Conservation (phyloP, 1,284 basidiomycete genomes). For the Papiliotrema terrestris region DNA sequence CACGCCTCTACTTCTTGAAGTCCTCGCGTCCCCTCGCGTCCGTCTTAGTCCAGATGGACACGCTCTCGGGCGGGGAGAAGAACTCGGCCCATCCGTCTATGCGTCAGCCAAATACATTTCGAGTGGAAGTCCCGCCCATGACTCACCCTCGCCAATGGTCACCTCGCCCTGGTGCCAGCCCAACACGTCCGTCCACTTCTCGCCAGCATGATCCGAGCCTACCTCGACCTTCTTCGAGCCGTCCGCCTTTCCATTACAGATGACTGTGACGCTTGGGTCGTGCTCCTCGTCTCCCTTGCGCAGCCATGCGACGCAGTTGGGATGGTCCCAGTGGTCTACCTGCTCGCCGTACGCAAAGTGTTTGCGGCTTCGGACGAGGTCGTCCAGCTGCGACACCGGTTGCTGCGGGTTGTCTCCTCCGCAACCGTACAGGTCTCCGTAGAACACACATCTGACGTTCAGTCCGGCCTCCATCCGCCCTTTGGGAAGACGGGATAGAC, state of each 20-base stretch:
- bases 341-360: slow-evolving; percentile 56
- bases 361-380: slow-evolving; percentile 55
- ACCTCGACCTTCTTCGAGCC: slow-evolving; percentile 53
- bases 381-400: slow-evolving; percentile 52
- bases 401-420: slow-evolving; percentile 53
- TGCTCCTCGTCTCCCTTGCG: slow-evolving; percentile 53
- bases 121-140: no score
- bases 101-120: neutral
- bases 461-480: neutral
- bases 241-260: slow-evolving; percentile 47
- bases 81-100: slow-evolving; percentile 57
- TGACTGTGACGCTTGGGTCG: slow-evolving; percentile 53
- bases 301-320: slow-evolving; percentile 54
- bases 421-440: slow-evolving; percentile 70
- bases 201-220: slow-evolving; percentile 54
- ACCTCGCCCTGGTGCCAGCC: slow-evolving; percentile 57
- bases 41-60: slow-evolving; percentile 55
- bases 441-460: slow-evolving; percentile 73
- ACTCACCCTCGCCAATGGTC: slow-evolving; percentile 52
- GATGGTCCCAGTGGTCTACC: slow-evolving; percentile 55
- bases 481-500: slow-evolving; percentile 31
- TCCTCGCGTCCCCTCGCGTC: slow-evolving; percentile 53
- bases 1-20: slow-evolving; percentile 41
- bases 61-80: slow-evolving; percentile 50
- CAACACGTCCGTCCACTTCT: slow-evolving; percentile 57